Base-by-base conservation (phyloP, 371 early-diverging fungal species). In the Paraphysoderma sedebokerense region DNA sequence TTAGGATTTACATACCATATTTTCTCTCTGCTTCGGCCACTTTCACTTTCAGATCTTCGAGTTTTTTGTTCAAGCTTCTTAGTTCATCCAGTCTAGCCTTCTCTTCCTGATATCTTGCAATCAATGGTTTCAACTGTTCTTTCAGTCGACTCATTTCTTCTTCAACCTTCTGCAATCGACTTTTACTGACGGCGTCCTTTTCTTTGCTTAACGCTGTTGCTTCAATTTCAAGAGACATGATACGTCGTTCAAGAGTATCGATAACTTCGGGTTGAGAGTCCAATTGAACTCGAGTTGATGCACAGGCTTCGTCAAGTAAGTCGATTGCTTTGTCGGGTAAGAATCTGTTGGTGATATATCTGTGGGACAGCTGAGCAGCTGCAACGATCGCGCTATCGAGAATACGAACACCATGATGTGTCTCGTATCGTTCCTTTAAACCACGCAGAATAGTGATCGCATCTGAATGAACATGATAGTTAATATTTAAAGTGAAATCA, bases 191-290 rank as follows among this genome's bases (percentile, higher is more conserved):
- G 38, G 74, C 64, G 59, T 87, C 87, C 66, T 87, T 87, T 56
- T 96, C 96, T 65, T 91, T 91, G 40, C 70, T 67, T 32, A 96
- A 62, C 0, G 96, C 96, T n/a, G 85, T 85, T 37, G 83, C 86
- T 62, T 96, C 97, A 49, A 96, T 85, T 58, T 96, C 92, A 15
- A 95, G 72, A 63, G 90, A 92, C 48, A 92, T 68, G 29, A 63
- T 59, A 24, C 79, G 78, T 38, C 97, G 81, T 55, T 95, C 92
- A 12, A 96, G 73, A 0, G 77, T 74, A 66, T 96, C 97, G 39
- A 96, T 95, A 46, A 75, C 74, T 65, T 96, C 97, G 5, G 97
- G 97, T 54, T 89, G 87, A 0, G 87, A 87, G 54, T 95, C 95
- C 4, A 92, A 73, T 57, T 92, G 92, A 1, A 95, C 92, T 41